Conservation (phyloP, 116 monocot species). For the Trichopus zeylanicus region DNA sequence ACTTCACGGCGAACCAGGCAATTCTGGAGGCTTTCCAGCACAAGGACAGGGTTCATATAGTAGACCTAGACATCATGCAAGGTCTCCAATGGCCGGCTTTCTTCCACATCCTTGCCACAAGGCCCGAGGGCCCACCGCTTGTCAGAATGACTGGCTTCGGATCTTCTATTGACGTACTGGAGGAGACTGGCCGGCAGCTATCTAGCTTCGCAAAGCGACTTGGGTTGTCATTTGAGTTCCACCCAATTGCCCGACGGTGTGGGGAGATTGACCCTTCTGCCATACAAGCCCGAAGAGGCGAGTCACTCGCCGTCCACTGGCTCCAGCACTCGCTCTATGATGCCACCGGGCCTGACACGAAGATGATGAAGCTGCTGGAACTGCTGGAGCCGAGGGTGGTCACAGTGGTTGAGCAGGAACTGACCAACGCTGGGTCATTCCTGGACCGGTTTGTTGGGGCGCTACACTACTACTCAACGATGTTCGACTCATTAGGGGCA, state of each 20-base stretch:
- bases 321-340: slow-evolving; percentile 43
- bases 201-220: slow-evolving; percentile 29
- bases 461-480: slow-evolving; percentile 31
- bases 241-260: slow-evolving; percentile 11
- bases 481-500: slow-evolving; percentile 37
- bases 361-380: slow-evolving; percentile 20
- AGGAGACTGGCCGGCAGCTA: slow-evolving; percentile 28
- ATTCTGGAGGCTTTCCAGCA: slow-evolving; percentile 32
- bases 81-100: slow-evolving; percentile 50
- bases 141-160: slow-evolving; percentile 29
- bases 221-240: slow-evolving; percentile 32
- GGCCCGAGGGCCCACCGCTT: slow-evolving; percentile 30
- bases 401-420: slow-evolving; percentile 45
- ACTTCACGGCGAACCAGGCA: slow-evolving; percentile 57
- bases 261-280: slow-evolving; percentile 16
- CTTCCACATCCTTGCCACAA: slow-evolving; percentile 30
- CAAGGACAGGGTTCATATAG: slow-evolving; percentile 23
- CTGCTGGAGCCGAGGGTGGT: slow-evolving; percentile 20
- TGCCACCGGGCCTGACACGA: slow-evolving; percentile 18
- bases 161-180: slow-evolving; percentile 2
- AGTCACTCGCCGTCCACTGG: slow-evolving; percentile 43
- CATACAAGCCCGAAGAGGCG: background rate
- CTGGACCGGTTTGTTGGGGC: slow-evolving; percentile 30
- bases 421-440: slow-evolving; percentile 14
- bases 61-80: slow-evolving; percentile 47